A percentile compares a stretch with the other conserved stretches of the same genome.
These are phyloP conservation scores for Colletotrichum plurivorum DNA, from an alignment of 2,329 filamentous ascomycete species.

Conservation along the genomic window DNA sequence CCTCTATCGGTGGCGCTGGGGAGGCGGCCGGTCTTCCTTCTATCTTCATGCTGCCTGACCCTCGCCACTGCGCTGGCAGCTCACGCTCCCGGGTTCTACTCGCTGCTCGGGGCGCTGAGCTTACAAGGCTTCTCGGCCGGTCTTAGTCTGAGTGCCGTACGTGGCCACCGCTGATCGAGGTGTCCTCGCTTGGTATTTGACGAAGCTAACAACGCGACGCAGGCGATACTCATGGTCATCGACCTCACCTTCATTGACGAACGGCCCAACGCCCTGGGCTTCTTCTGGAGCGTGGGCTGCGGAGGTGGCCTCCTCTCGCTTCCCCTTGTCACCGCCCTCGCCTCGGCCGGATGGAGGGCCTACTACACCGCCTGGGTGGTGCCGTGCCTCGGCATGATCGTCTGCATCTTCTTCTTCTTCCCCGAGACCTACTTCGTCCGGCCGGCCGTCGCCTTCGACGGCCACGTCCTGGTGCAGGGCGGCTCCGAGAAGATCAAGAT, in stretches of 20 bases:
- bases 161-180: background rate
- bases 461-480: conserved; percentile 54
- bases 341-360: conserved; percentile 47
- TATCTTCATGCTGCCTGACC: conserved; percentile 44
- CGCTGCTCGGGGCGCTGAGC: conserved; percentile 48
- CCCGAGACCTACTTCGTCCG: conserved; percentile 58
- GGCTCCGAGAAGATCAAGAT: conserved; percentile 55
- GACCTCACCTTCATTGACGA: conserved; percentile 56
- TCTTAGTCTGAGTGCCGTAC: conserved; percentile 48
- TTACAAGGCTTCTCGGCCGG: conserved; percentile 52
- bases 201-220: background rate
- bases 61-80: conserved; percentile 44
- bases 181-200: background rate
- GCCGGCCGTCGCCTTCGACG: conserved; percentile 56
- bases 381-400: conserved; percentile 44
- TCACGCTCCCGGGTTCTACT: conserved; percentile 45
- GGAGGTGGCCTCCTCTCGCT: conserved; percentile 46
- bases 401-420: conserved; percentile 49
- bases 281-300: conserved; percentile 50
- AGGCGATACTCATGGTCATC: conserved; percentile 53
- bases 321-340: conserved; percentile 46
- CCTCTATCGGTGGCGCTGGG: conserved; percentile 54
- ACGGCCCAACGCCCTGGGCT: conserved; percentile 50
- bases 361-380: conserved; percentile 51
- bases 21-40: conserved; percentile 51